Evolutionary conservation across 352 stramenopile genomes (phyloP).

Genomic region (Phytophthora pini): DNA sequence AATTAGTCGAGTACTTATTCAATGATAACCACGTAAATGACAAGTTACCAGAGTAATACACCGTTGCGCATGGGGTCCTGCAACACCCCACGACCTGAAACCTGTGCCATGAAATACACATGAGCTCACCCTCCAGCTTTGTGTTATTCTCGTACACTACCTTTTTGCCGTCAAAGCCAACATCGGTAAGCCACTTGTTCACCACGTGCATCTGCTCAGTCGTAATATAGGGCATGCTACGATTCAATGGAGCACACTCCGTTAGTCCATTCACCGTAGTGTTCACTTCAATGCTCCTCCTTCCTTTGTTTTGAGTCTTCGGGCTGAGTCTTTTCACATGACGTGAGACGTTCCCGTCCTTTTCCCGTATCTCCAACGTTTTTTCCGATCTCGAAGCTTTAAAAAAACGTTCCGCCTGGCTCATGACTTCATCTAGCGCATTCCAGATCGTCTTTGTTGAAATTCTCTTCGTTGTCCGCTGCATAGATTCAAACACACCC

Average conservation of each 20-base stretch:
- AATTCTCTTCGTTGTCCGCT: conserved; percentile 8
- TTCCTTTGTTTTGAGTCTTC: conserved; percentile 7
- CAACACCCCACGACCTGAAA: conserved; percentile 24
- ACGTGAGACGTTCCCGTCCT: background rate
- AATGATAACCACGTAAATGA: no score
- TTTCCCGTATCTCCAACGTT: background rate
- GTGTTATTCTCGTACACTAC: background rate
- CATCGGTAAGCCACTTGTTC: conserved; percentile 32
- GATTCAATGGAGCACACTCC: conserved; percentile 20
- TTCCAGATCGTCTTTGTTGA: conserved; percentile 18
- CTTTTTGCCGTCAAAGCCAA: conserved; percentile 27
- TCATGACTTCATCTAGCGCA: conserved; percentile 20
- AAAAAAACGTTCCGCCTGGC: conserved; percentile 4
- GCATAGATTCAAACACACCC: conserved; percentile 13
- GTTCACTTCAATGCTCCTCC: background rate
- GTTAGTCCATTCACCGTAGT: background rate
- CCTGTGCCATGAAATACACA: conserved; percentile 3
- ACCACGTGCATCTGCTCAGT: conserved; percentile 40
- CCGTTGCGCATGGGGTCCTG: conserved; percentile 50
- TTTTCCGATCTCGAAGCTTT: background rate
- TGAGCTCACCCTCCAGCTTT: background rate
- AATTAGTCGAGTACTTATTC: no score
- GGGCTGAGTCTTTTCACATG: background rate
- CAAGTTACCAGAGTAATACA: conserved; percentile 40
- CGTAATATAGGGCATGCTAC: conserved; percentile 34